These are phyloP conservation scores for Marasmius sp. DNA, from an alignment of 1,284 basidiomycete species.

Conservation along the genomic window DNA sequence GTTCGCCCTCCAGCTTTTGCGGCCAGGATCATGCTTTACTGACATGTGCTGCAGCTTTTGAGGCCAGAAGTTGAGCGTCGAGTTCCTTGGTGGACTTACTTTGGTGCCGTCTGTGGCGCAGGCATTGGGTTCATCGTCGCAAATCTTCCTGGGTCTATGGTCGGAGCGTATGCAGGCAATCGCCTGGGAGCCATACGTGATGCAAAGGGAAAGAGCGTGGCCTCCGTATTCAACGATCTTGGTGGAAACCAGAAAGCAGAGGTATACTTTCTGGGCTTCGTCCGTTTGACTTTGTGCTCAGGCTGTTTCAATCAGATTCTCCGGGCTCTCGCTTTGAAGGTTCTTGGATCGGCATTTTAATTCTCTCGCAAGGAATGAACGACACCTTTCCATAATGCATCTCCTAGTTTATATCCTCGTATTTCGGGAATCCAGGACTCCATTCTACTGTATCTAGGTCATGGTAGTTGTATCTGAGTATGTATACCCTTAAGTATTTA, in stretches of 20 bases:
- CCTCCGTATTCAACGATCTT: slow-evolving; percentile 84
- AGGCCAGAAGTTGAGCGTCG: slow-evolving; percentile 75
- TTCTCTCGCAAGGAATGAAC: slow-evolving; percentile 22
- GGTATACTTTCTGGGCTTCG: slow-evolving; percentile 42
- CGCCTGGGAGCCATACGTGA: slow-evolving; percentile 86
- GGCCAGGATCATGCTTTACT: not conserved
- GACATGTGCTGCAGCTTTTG: slow-evolving; percentile 49
- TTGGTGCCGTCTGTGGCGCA: slow-evolving; percentile 68
- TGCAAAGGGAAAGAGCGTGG: slow-evolving; percentile 91
- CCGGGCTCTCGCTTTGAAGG: slow-evolving; percentile 85
- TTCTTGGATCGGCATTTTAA: slow-evolving; percentile 66
- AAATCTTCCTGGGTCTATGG: slow-evolving; percentile 80
- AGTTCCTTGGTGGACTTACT: slow-evolving; percentile 73
- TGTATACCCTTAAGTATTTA: slow-evolving; percentile 1
- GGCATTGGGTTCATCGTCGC: slow-evolving; percentile 87
- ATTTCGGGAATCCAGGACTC: too few species aligned
- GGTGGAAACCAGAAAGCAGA: slow-evolving; percentile 84
- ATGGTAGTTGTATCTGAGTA: slow-evolving; percentile 10
- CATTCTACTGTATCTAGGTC: too few species aligned
- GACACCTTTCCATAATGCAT: not conserved
- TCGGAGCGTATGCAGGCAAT: slow-evolving; percentile 84
- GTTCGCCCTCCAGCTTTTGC: slow-evolving; percentile 37
- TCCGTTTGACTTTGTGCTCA: slow-evolving; percentile 14
- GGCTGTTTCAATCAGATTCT: slow-evolving; percentile 63
- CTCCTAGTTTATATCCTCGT: slow-evolving; percentile 4